A percentile compares a stretch with the other conserved stretches of the same genome.
These are phyloP conservation scores for Suillus clintonianus DNA, from an alignment of 768 basidiomycete genomes.

Conservation along the genomic window DNA sequence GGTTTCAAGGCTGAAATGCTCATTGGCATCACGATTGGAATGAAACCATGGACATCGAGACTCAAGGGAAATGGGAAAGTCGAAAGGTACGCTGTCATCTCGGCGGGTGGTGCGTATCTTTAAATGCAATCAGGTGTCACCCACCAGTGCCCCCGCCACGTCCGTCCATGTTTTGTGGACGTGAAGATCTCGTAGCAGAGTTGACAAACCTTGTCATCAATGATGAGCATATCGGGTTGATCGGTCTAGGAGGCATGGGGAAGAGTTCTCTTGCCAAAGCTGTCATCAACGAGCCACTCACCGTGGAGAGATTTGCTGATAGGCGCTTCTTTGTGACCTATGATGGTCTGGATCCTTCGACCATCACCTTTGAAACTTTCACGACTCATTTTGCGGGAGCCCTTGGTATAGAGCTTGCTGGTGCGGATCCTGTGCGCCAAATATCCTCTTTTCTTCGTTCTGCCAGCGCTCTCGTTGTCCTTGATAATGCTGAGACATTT, in stretches of 20 bases:
- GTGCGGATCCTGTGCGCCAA: too few relatives aligned
- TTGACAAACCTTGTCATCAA: not conserved
- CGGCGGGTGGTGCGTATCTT: too few relatives aligned
- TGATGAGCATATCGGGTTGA: not conserved
- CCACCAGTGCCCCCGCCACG: not conserved
- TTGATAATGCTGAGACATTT: constrained; percentile 1
- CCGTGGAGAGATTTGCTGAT: not conserved
- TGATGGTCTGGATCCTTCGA: not conserved
- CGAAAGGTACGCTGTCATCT: too few relatives aligned
- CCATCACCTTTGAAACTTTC: not conserved
- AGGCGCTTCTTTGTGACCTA: not conserved
- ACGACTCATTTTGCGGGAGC: not conserved
- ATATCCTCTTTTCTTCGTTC: not conserved
- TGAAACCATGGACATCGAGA: too few relatives aligned
- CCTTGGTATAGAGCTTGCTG: not conserved
- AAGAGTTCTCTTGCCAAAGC: constrained; percentile 2
- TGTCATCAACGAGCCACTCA: not conserved
- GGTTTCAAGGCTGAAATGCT: too few relatives aligned
- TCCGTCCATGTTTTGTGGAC: not conserved
- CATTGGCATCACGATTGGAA: too few relatives aligned
- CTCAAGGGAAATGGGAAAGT: too few relatives aligned
- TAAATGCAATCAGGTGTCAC: not conserved
- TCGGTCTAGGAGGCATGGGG: constrained; percentile 1
- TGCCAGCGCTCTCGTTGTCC: not conserved
- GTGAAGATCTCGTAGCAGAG: not conserved